Conservation (phyloP, 495 filamentous ascomycete genomes). For the Aspergillus sclerotiicarbonarius region DNA sequence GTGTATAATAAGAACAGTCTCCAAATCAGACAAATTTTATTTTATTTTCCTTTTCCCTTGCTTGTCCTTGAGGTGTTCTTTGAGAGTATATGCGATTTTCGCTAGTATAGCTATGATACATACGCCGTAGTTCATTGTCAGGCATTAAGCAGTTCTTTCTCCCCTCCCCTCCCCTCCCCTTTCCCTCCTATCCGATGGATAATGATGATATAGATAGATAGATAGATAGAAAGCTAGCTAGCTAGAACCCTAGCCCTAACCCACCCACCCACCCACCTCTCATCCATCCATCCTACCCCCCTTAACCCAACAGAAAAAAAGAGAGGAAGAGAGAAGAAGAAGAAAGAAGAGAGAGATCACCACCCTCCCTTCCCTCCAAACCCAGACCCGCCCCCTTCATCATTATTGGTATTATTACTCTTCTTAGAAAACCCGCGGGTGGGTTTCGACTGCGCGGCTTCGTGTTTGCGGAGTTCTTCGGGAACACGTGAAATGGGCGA, state of each 20-base stretch:
- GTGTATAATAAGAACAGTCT: too few relatives aligned
- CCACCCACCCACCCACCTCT: neutral
- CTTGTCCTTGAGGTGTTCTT: too few relatives aligned
- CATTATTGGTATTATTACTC: neutral
- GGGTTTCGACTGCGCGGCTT: conserved; percentile 85
- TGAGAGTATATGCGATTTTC: too few relatives aligned
- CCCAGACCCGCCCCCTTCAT: conserved; percentile 57
- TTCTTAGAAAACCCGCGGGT: conserved; percentile 59
- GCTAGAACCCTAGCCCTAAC: neutral
- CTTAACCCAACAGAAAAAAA: too few relatives aligned
- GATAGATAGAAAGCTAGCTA: neutral
- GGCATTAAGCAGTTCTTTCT: neutral
- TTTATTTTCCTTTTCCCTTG: too few relatives aligned
- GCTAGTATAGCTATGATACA: neutral
- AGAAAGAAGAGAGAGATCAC: conserved; percentile 10
- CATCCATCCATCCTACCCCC: neutral
- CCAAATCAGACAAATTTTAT: too few relatives aligned
- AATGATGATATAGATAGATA: neutral
- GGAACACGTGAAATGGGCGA: conserved; percentile 85
- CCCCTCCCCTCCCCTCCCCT: neutral
- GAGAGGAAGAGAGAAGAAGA: neutral
- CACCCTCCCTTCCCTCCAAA: conserved; percentile 61
- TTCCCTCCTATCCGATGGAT: neutral
- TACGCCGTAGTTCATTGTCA: neutral
- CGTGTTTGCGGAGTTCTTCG: conserved; percentile 90